Evolutionary conservation across 768 basidiomycete species (phyloP).

Genomic region (Hypholoma fasciculare): DNA sequence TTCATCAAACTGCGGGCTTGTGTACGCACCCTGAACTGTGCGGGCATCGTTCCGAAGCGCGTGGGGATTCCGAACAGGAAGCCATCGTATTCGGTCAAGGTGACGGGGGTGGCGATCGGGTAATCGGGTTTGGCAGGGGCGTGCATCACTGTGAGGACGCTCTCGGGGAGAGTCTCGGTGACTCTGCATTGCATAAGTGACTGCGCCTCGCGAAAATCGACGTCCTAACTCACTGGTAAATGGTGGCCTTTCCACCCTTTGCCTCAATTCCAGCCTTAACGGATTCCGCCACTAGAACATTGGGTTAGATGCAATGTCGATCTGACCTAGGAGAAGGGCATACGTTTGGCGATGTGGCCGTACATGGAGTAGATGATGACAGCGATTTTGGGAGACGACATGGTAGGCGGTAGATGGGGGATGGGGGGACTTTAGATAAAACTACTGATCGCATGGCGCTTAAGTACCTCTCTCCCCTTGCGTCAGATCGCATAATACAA

Average conservation of each 20-base stretch:
- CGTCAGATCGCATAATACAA: neutral
- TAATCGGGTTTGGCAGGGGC: constrained; percentile 73
- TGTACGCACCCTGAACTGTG: constrained; percentile 66
- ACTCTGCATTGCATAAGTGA: constrained; percentile 43
- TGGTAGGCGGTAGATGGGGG: constrained; percentile 13
- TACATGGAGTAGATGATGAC: constrained; percentile 77
- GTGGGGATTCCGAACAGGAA: constrained; percentile 79
- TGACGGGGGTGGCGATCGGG: constrained; percentile 59
- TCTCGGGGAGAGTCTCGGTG: constrained; percentile 73
- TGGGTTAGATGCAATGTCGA: neutral
- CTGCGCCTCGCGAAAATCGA: neutral
- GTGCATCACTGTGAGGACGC: constrained; percentile 66
- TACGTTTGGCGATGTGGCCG: constrained; percentile 70
- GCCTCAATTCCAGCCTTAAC: constrained; percentile 46
- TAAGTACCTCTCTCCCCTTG: neutral
- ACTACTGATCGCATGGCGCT: neutral
- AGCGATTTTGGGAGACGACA: constrained; percentile 58
- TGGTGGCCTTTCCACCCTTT: constrained; percentile 50
- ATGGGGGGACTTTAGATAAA: neutral
- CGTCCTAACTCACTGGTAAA: constrained; percentile 50
- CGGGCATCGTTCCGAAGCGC: constrained; percentile 80
- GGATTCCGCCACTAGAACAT: constrained; percentile 56
- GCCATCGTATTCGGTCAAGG: constrained; percentile 63
- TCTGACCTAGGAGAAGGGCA: neutral
- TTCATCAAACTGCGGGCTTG: neutral